Evolutionary conservation across 164 flowering plant species (phyloP).

Genomic region (Tinospora cordifolia): DNA sequence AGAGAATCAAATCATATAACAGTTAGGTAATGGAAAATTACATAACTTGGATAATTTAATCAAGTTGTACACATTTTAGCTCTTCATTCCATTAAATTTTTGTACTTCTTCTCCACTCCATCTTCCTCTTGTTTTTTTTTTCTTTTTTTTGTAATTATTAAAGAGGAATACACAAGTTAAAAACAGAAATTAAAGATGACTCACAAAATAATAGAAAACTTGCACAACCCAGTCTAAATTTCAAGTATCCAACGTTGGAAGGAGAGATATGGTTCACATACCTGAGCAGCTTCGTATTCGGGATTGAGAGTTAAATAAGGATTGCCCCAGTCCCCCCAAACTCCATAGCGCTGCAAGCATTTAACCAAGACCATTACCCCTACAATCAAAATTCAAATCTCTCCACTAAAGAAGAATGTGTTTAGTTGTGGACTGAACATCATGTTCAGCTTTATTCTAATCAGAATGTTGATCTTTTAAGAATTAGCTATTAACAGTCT

Average conservation of each 20-base stretch:
- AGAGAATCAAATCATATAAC: too few relatives aligned
- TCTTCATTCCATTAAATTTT: too few relatives aligned
- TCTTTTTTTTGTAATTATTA: too few relatives aligned
- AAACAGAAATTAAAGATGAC: background rate
- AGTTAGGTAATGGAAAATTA: too few relatives aligned
- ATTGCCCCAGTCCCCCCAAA: slow-evolving; percentile 93
- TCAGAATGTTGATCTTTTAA: background rate
- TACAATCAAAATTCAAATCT: slow-evolving; percentile 1
- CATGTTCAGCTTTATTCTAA: background rate
- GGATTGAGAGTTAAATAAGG: slow-evolving; percentile 90
- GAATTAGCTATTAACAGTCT: background rate
- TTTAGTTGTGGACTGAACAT: background rate
- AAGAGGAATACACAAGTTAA: too few relatives aligned
- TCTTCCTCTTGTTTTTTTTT: too few relatives aligned
- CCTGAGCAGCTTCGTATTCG: slow-evolving; percentile 98
- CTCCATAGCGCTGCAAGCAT: slow-evolving; percentile 75
- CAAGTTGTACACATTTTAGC: too few relatives aligned
- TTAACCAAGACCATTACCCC: slow-evolving; percentile 5
- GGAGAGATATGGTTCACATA: slow-evolving; percentile 17
- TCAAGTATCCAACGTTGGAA: background rate
- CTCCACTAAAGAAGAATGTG: background rate
- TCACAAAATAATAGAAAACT: background rate
- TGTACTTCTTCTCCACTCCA: too few relatives aligned
- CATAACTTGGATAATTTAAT: too few relatives aligned
- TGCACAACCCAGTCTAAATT: background rate